Evolutionary conservation across 2,329 filamentous ascomycete species (phyloP), one percentile per base, ranked within the genome.

Genomic region (Chrysoporthe puriensis): DNA sequence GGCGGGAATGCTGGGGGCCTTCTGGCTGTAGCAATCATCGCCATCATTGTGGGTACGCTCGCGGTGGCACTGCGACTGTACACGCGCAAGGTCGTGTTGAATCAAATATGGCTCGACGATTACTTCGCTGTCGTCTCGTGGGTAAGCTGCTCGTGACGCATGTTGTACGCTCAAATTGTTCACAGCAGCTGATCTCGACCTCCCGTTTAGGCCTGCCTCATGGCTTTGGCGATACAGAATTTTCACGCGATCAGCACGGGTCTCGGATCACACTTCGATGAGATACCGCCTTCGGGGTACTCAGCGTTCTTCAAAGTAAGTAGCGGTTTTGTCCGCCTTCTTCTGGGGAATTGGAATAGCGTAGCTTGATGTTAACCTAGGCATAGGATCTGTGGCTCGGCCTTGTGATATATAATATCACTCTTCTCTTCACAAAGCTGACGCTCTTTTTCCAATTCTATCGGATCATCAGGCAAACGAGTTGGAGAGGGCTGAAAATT

Each of bases 81-180:
- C 66, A 76, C 76, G 21, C 73, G 76, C 5, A 70, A 61, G 43
- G 64, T 62, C 68, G 63, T 77, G 42, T 66, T 76, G 46, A 74
- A 74, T 26, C 72, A 74, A 40, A 63, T 76, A 34, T 75, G 76
- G 13, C 54, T 69, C 9, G 76, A 77, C 68, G 76, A 77, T 68
- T 77, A 74, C 69, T 64, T 76, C 54, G 69, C 72, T 46, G 66
- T 82, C 5, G 62, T 79, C 40, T 81, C 81, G 9, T 82, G 79
- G 71, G 81, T 82, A 70, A 71, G 75, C 43, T 26, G n/a, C 3
- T 5, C 18, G n/a, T 54, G 11, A 40, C 18, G 26, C 26, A 7
- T 48, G 26, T 26, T 34, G 8, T n/a, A 16, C 7, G 13, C 14
- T 13, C 42, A 21, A n/a, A 5, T 21, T 14, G 46, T 16, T 63